Percentiles rank a stretch among this genome's conserved stretches.
Conservation (phyloP, 2,329 filamentous ascomycete species). For the Hypoxylon sp. region DNA sequence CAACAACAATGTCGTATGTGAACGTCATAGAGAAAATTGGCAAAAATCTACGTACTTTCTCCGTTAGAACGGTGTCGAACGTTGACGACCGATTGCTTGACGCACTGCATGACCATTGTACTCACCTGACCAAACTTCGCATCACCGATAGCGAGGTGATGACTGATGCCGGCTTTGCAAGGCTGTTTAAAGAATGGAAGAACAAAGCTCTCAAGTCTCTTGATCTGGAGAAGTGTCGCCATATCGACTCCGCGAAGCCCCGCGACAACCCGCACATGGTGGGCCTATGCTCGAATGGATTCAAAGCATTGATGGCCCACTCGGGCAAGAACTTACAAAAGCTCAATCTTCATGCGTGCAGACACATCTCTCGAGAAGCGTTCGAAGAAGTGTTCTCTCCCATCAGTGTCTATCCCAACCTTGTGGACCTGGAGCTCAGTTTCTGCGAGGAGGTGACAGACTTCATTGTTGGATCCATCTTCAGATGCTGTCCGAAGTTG, state of each 20-base stretch:
- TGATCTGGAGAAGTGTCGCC: constrained; percentile 83
- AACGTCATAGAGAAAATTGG: constrained; percentile 75
- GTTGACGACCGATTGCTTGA: constrained; percentile 79
- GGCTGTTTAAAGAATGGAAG: constrained; percentile 81
- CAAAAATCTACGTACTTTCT: constrained; percentile 79
- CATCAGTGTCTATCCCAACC: constrained; percentile 73
- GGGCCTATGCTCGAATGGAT: constrained; percentile 82
- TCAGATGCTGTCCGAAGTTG: constrained; percentile 73
- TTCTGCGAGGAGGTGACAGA: constrained; percentile 80
- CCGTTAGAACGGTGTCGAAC: constrained; percentile 76
- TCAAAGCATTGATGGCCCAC: constrained; percentile 86
- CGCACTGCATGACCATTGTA: constrained; percentile 79
- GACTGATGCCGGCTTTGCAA: constrained; percentile 80
- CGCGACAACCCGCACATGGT: constrained; percentile 75
- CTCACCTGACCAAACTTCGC: constrained; percentile 79
- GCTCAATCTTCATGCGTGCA: constrained; percentile 86
- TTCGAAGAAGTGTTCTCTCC: constrained; percentile 81
- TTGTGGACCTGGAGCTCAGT: constrained; percentile 81
- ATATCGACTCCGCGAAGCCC: constrained; percentile 79
- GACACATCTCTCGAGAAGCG: constrained; percentile 80
- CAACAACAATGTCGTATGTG: constrained; percentile 71
- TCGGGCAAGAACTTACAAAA: constrained; percentile 76
- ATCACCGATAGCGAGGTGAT: constrained; percentile 82
- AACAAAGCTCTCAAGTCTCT: constrained; percentile 79
- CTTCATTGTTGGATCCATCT: constrained; percentile 73